phyloP scores from a whole-genome alignment of 306 rosid species.

The Vigna radiata region DNA sequence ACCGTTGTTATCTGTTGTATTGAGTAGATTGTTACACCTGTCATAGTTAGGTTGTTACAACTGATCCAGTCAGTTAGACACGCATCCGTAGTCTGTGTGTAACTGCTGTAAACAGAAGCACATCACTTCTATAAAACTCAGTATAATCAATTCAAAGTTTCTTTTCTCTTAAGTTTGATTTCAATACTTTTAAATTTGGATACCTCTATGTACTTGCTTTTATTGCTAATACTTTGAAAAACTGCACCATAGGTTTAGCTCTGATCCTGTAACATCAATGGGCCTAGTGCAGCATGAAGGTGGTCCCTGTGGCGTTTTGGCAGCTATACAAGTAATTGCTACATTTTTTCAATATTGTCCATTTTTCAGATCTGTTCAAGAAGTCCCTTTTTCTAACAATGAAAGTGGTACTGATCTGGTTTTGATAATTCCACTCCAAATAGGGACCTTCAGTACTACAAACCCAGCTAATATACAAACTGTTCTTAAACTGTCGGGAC shows the following conservation, averaged over 20 bases:
- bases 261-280: constrained; percentile 77
- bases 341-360: constrained; percentile 45
- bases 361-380: constrained; percentile 22
- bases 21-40: too few relatives aligned
- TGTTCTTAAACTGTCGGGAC: constrained; percentile 5
- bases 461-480: constrained; percentile 26
- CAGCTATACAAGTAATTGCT: constrained; percentile 90
- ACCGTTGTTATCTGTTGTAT: too few relatives aligned
- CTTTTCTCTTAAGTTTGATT: neutral
- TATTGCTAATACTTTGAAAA: constrained; percentile 49
- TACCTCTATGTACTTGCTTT: constrained; percentile 40
- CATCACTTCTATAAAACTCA: too few relatives aligned
- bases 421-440: constrained; percentile 21
- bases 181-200: constrained; percentile 30
- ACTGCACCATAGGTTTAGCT: constrained; percentile 70
- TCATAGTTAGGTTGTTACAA: too few relatives aligned
- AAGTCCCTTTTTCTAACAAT: constrained; percentile 20
- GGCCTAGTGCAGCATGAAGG: constrained; percentile 99
- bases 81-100: too few relatives aligned
- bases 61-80: too few relatives aligned
- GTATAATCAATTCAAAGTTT: too few relatives aligned
- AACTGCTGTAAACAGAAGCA: too few relatives aligned
- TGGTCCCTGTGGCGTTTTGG: constrained; percentile 99
- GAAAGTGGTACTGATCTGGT: constrained; percentile 22
- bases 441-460: constrained; percentile 26